Percentiles rank a stretch among this genome's conserved stretches.
Evolutionary conservation across 2,329 filamentous ascomycete species (phyloP).

Genomic region (Colletotrichum filicis): DNA sequence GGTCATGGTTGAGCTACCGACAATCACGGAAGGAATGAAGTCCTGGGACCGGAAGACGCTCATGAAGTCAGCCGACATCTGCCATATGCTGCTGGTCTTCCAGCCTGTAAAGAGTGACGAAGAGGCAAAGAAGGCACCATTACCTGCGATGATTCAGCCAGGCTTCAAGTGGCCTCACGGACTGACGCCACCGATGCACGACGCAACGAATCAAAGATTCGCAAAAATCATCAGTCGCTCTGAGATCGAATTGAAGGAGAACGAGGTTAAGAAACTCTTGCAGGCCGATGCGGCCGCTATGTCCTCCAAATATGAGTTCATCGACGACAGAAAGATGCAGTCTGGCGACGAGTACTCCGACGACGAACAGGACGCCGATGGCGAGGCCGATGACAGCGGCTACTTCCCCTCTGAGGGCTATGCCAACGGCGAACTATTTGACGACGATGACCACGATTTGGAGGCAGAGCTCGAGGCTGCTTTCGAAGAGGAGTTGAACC

Average conservation of each 20-base stretch:
- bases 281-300: slow-evolving; percentile 72
- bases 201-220: slow-evolving; percentile 84
- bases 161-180: slow-evolving; percentile 85
- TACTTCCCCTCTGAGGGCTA: slow-evolving; percentile 48
- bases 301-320: slow-evolving; percentile 72
- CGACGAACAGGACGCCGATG: slow-evolving; percentile 64
- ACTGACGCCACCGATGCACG: slow-evolving; percentile 88
- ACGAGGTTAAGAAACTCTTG: slow-evolving; percentile 79
- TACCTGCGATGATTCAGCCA: slow-evolving; percentile 77
- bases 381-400: slow-evolving; percentile 56
- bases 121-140: slow-evolving; percentile 73
- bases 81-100: slow-evolving; percentile 87
- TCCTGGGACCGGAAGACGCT: slow-evolving; percentile 90
- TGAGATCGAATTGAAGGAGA: slow-evolving; percentile 87
- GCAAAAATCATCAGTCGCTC: slow-evolving; percentile 84
- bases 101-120: slow-evolving; percentile 72
- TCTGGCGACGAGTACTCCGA: slow-evolving; percentile 66
- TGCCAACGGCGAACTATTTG: slow-evolving; percentile 44
- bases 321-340: slow-evolving; percentile 59
- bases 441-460: slow-evolving; percentile 57
- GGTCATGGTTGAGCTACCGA: slow-evolving; percentile 84
- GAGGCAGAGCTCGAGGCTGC: slow-evolving; percentile 67
- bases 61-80: slow-evolving; percentile 90
- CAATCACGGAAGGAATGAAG: slow-evolving; percentile 91
- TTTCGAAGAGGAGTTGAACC: slow-evolving; percentile 59